phyloP scores from a whole-genome alignment of 73 alveolate species.

The Stentor roeselii region DNA sequence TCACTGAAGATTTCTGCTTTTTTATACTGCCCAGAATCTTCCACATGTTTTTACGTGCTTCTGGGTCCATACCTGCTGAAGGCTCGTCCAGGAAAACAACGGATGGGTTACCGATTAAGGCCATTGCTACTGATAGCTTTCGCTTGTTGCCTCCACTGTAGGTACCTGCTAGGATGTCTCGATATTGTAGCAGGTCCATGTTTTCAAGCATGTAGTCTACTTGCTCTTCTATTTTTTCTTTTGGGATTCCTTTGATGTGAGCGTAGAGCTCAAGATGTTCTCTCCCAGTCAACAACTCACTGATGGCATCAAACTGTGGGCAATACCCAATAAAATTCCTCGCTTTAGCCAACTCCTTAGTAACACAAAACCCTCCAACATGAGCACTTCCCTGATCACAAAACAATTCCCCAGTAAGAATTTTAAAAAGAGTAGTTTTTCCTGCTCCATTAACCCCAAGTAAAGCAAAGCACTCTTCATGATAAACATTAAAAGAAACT shows the following conservation, averaged over 20 bases:
- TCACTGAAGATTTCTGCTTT: constrained; percentile 85
- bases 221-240: constrained; percentile 52
- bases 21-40: constrained; percentile 86
- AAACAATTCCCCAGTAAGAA: constrained; percentile 86
- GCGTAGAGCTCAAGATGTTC: constrained; percentile 95
- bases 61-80: constrained; percentile 99
- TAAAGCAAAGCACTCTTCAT: constrained; percentile 97
- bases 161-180: constrained; percentile 78
- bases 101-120: constrained; percentile 99
- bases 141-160: constrained; percentile 97
- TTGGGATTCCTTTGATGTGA: constrained; percentile 87
- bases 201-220: constrained; percentile 77
- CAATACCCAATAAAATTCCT: constrained; percentile 95
- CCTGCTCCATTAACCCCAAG: constrained; percentile 99
- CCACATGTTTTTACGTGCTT: constrained; percentile 98
- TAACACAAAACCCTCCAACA: constrained; percentile 82
- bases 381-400: constrained; percentile 84
- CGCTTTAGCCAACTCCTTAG: constrained; percentile 67
- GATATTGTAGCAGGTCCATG: constrained; percentile 80
- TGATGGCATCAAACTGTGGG: constrained; percentile 96
- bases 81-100: constrained; percentile 98
- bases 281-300: constrained; percentile 88
- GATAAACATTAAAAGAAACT: constrained; percentile 82
- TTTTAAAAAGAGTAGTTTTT: constrained; percentile 95
- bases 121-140: constrained; percentile 97